Conservation (phyloP, 176 grass and related monocot species). For the Thinopyrum elongatum region DNA sequence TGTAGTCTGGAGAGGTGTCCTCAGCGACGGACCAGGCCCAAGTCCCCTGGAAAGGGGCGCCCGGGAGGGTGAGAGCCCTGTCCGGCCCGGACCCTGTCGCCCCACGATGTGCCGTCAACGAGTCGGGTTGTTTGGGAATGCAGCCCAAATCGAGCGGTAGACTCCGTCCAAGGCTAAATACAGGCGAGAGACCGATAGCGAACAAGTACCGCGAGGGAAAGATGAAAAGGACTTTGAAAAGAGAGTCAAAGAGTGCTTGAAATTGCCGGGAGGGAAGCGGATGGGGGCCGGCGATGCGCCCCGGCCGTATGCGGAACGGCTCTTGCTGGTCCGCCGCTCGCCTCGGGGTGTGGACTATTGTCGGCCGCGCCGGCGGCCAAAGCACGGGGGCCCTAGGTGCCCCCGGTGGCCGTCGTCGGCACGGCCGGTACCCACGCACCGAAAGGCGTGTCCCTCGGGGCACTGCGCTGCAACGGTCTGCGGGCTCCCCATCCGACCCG, state of each 20-base stretch:
- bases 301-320: slow-evolving; percentile 19
- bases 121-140: slow-evolving; percentile 62
- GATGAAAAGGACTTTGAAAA: slow-evolving; percentile 91
- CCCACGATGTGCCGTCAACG: slow-evolving; percentile 48
- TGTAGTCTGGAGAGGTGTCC: slow-evolving; percentile 34
- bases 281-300: slow-evolving; percentile 63
- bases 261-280: slow-evolving; percentile 80
- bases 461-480: not conserved
- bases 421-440: not conserved
- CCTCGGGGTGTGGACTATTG: slow-evolving; percentile 10
- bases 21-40: slow-evolving; percentile 41
- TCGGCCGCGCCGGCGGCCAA: no score
- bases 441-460: not conserved
- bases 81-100: slow-evolving; percentile 51
- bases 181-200: slow-evolving; percentile 58
- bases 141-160: slow-evolving; percentile 53
- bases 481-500: slow-evolving; percentile 33
- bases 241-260: slow-evolving; percentile 90
- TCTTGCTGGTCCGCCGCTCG: slow-evolving; percentile 16
- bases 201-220: slow-evolving; percentile 75
- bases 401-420: no score
- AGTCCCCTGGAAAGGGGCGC: slow-evolving; percentile 66
- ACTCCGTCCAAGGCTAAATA: slow-evolving; percentile 67
- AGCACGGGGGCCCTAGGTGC: no score
- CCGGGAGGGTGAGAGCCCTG: slow-evolving; percentile 65